These are phyloP conservation scores for Naganishia sp. DNA, from an alignment of 1,284 basidiomycete species.

Conservation along the genomic window DNA sequence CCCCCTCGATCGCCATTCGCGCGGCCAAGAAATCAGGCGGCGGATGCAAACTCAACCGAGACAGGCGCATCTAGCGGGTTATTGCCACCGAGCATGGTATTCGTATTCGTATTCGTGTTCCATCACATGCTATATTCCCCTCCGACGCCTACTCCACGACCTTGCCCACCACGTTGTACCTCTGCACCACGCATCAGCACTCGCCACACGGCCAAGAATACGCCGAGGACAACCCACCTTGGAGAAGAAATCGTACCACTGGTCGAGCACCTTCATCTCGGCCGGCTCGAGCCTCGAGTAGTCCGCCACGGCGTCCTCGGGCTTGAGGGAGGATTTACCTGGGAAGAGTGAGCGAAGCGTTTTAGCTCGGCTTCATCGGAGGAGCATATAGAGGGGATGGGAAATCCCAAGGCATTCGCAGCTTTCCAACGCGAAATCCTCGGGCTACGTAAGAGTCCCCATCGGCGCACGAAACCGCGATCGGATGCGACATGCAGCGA, in stretches of 20 bases:
- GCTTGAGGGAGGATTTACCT: constrained; percentile 76
- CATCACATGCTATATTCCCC: not conserved
- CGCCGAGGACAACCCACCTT: constrained; percentile 53
- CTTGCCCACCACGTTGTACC: constrained; percentile 78
- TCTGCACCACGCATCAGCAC: constrained; percentile 51
- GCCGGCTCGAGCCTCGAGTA: constrained; percentile 73
- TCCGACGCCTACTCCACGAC: constrained; percentile 48
- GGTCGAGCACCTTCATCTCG: constrained; percentile 80
- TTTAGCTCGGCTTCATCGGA: not conserved
- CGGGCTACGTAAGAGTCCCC: too few relatives aligned
- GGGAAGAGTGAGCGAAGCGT: not conserved
- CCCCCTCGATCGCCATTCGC: not conserved
- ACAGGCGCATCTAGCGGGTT: not conserved
- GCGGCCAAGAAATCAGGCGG: too few relatives aligned
- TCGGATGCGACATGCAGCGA: too few relatives aligned
- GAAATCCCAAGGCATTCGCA: too few relatives aligned
- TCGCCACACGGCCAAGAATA: not conserved
- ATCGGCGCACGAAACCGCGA: too few relatives aligned
- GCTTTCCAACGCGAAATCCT: too few relatives aligned
- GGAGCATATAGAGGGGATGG: not conserved
- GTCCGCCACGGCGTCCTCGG: constrained; percentile 84
- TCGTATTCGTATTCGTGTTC: not conserved
- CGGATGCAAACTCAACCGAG: not conserved
- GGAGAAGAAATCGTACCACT: constrained; percentile 82
- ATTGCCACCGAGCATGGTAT: constrained; percentile 6